Conservation (phyloP, 2,329 filamentous ascomycete genomes). For the Corynespora cassiicola region DNA sequence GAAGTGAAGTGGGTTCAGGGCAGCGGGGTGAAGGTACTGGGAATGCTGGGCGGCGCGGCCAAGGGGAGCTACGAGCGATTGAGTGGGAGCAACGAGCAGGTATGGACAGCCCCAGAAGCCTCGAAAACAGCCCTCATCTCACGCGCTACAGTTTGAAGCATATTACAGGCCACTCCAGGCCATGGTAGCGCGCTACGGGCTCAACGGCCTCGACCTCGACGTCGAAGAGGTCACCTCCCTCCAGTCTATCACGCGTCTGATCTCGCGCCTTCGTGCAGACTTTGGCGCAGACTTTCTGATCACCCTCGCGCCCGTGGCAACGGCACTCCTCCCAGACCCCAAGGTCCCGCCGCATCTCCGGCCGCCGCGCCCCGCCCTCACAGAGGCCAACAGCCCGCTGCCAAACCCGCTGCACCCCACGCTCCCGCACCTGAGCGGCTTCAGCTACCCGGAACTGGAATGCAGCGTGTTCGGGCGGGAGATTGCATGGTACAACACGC, state of each 20-base stretch:
- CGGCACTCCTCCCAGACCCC: conserved; percentile 66
- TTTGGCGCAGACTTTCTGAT: conserved; percentile 76
- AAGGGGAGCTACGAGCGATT: conserved; percentile 70
- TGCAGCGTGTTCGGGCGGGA: conserved; percentile 45
- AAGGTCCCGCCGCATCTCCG: conserved; percentile 37
- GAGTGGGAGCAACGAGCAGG: conserved; percentile 39
- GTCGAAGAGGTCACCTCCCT: conserved; percentile 76
- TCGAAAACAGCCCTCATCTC: conserved; percentile 4
- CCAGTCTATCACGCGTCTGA: conserved; percentile 62
- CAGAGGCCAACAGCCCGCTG: conserved; percentile 29
- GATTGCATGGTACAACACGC: conserved; percentile 86
- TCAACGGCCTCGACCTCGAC: conserved; percentile 49
- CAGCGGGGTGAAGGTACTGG: conserved; percentile 78
- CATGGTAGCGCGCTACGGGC: conserved; percentile 64
- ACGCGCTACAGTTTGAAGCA: conserved; percentile 66
- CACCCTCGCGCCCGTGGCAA: conserved; percentile 81
- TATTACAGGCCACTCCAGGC: conserved; percentile 75
- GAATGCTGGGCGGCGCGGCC: conserved; percentile 87
- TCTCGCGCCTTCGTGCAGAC: conserved; percentile 61
- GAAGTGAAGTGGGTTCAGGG: conserved; percentile 76
- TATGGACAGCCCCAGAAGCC: conserved; percentile 17
- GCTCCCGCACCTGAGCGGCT: conserved; percentile 74
- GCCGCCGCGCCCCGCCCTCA: conserved; percentile 35
- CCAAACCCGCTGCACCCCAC: conserved; percentile 43
- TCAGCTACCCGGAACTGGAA: conserved; percentile 79